phyloP scores from a whole-genome alignment of 2,329 filamentous ascomycete genomes.

The Sporothrix humicola region DNA sequence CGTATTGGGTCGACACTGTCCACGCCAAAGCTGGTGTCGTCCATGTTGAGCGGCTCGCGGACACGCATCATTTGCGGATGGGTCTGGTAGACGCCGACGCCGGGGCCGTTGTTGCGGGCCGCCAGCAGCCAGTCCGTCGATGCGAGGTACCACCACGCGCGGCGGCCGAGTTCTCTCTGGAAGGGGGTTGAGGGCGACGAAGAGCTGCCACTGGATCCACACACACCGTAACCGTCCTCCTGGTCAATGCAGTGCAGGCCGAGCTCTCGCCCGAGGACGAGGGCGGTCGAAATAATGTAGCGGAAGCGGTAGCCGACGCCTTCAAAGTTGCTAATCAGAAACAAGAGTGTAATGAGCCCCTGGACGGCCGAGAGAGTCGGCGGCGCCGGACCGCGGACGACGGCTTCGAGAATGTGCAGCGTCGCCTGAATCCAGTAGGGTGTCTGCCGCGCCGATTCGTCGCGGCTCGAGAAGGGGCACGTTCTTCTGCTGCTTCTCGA shows the following conservation, averaged over 20 bases:
- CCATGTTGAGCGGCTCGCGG: conserved; percentile 49
- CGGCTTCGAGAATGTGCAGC: conserved; percentile 13
- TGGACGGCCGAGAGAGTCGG: conserved; percentile 22
- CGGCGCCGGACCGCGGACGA: conserved; percentile 2
- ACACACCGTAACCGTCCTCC: too few relatives aligned
- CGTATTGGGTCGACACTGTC: background rate
- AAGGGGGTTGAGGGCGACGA: conserved; percentile 17
- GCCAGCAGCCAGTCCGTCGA: conserved; percentile 50
- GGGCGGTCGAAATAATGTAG: conserved; percentile 19
- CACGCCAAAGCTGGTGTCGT: conserved; percentile 46
- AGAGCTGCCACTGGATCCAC: background rate
- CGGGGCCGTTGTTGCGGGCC: conserved; percentile 43
- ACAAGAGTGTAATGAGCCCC: conserved; percentile 29
- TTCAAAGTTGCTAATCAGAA: conserved; percentile 29
- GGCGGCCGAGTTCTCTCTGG: conserved; percentile 46
- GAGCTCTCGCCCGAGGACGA: conserved; percentile 28
- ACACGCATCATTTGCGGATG: conserved; percentile 51
- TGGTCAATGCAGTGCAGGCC: conserved; percentile 31
- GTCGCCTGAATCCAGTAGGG: conserved; percentile 26
- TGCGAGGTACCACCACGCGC: conserved; percentile 52
- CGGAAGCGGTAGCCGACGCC: conserved; percentile 31
- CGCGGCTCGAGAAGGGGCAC: background rate
- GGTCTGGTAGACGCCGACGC: conserved; percentile 52
- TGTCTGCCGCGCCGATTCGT: background rate
- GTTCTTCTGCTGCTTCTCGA: too few relatives aligned